A percentile compares a stretch with the other conserved stretches of the same genome.
These are phyloP conservation scores for Grigorovia transvaalensis DNA, from an alignment of 805 yeast species.

Conservation along the genomic window DNA sequence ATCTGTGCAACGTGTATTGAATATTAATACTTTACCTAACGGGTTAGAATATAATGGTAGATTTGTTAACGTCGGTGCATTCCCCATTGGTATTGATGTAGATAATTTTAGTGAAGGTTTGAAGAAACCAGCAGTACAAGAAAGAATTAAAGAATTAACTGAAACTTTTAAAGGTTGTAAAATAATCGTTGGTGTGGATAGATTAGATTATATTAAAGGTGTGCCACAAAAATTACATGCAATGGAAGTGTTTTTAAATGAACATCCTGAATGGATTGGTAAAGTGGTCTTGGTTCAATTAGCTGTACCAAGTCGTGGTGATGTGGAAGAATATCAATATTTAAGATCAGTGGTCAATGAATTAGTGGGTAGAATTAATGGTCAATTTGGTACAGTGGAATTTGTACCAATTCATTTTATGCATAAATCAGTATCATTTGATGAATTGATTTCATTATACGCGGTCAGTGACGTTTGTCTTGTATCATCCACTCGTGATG, in stretches of 20 bases:
- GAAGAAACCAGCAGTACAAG: conserved; percentile 47
- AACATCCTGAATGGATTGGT: conserved; percentile 97
- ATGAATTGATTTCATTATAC: conserved; percentile 84
- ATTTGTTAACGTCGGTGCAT: conserved; percentile 82
- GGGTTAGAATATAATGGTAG: conserved; percentile 74
- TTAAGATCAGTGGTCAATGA: conserved; percentile 91
- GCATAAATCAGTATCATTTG: conserved; percentile 85
- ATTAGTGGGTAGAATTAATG: conserved; percentile 92
- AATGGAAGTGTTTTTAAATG: conserved; percentile 80
- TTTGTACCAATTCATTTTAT: conserved; percentile 95
- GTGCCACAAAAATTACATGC: conserved; percentile 97
- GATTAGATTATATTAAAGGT: conserved; percentile 94
- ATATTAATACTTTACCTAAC: conserved; percentile 78
- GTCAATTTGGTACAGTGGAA: conserved; percentile 91
- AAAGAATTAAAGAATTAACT: conserved; percentile 54
- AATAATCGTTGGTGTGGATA: conserved; percentile 91
- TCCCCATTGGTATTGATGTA: conserved; percentile 98
- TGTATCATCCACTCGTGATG: conserved; percentile 92
- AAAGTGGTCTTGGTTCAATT: conserved; percentile 92
- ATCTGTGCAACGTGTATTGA: conserved; percentile 74
- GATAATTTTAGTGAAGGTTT: conserved; percentile 81
- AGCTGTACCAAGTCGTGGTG: conserved; percentile 96
- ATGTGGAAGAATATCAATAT: conserved; percentile 94
- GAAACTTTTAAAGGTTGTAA: conserved; percentile 66
- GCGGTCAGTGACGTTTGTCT: conserved; percentile 80